A percentile compares a stretch with the other conserved stretches of the same genome.
phyloP scores from a whole-genome alignment of 2,329 filamentous ascomycete genomes.

The Penicillium sumatraense region DNA sequence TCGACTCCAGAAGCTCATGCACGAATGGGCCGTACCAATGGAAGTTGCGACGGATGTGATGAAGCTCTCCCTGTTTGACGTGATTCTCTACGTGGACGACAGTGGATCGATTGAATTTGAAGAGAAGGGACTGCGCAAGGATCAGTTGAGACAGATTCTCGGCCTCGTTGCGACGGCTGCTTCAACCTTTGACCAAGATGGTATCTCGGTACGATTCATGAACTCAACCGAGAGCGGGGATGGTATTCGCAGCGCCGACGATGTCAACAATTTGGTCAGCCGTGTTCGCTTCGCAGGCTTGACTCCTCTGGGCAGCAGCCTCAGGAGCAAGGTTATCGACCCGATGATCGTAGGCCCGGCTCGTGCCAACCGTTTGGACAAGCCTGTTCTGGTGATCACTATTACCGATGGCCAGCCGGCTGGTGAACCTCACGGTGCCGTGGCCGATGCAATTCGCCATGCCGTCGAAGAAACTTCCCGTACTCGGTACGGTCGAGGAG shows the following conservation, averaged over 20 bases:
- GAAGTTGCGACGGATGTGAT: conserved; percentile 68
- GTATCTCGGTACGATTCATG: conserved; percentile 72
- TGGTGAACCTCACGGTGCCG: conserved; percentile 61
- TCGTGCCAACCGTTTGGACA: conserved; percentile 58
- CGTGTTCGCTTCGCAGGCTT: conserved; percentile 67
- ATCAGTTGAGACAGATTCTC: conserved; percentile 68
- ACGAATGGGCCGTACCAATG: conserved; percentile 60
- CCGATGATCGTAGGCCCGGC: conserved; percentile 62
- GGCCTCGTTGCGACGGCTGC: conserved; percentile 67
- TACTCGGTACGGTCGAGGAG: conserved; percentile 59
- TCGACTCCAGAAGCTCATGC: conserved; percentile 60
- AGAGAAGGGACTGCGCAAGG: conserved; percentile 68
- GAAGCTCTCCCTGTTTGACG: conserved; percentile 65
- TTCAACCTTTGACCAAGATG: conserved; percentile 71
- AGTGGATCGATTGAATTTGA: conserved; percentile 73
- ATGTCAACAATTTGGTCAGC: conserved; percentile 62
- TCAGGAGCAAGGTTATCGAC: conserved; percentile 67
- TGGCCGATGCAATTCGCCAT: conserved; percentile 62
- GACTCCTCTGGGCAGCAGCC: conserved; percentile 67
- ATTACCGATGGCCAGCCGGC: conserved; percentile 71
- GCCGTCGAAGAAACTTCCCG: conserved; percentile 57
- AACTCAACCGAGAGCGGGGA: conserved; percentile 62
- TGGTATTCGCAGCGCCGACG: conserved; percentile 60
- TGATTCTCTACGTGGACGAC: conserved; percentile 69
- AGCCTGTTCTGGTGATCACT: conserved; percentile 68